These are phyloP conservation scores for Lecanicillium sp. DNA, from an alignment of 2,329 filamentous ascomycete genomes.

Conservation along the genomic window DNA sequence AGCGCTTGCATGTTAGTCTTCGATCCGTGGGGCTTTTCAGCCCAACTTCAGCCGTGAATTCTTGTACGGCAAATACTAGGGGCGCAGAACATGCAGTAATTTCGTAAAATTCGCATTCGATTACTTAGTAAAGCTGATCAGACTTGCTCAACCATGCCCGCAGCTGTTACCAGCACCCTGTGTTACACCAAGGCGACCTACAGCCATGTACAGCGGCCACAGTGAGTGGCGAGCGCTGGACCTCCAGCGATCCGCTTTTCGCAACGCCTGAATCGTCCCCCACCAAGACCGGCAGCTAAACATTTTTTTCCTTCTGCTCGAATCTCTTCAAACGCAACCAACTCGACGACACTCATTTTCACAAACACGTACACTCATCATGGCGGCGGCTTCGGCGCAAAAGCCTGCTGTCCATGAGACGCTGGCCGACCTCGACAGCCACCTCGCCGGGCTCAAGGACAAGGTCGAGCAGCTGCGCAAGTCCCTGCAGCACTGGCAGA, in stretches of 20 bases:
- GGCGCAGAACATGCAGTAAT: background rate
- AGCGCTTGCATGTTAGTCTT: background rate
- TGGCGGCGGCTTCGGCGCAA: slow-evolving; percentile 7
- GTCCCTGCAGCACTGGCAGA: slow-evolving; percentile 80
- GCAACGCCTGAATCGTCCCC: background rate
- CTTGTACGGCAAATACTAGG: background rate
- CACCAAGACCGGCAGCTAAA: background rate
- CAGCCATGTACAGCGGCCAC: background rate
- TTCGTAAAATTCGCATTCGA: too few species aligned
- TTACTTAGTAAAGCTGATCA: too few species aligned
- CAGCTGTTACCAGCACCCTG: too few species aligned
- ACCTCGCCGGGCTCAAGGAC: slow-evolving; percentile 68
- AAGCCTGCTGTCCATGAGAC: slow-evolving; percentile 34
- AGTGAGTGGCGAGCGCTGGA: background rate
- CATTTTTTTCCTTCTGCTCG: slow-evolving; percentile 3
- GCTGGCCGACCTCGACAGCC: slow-evolving; percentile 65
- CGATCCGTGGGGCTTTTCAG: background rate
- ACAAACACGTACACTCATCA: slow-evolving; percentile 8
- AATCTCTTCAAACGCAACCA: background rate
- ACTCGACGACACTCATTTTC: background rate
- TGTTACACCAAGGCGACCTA: too few species aligned
- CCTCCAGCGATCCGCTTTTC: slow-evolving; percentile 7
- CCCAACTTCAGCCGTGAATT: slow-evolving; percentile 6
- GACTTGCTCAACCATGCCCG: too few species aligned
- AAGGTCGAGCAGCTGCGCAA: slow-evolving; percentile 64